These are phyloP conservation scores for Cryphonectria nitschkei DNA, from an alignment of 2,329 filamentous ascomycete species.

Conservation along the genomic window DNA sequence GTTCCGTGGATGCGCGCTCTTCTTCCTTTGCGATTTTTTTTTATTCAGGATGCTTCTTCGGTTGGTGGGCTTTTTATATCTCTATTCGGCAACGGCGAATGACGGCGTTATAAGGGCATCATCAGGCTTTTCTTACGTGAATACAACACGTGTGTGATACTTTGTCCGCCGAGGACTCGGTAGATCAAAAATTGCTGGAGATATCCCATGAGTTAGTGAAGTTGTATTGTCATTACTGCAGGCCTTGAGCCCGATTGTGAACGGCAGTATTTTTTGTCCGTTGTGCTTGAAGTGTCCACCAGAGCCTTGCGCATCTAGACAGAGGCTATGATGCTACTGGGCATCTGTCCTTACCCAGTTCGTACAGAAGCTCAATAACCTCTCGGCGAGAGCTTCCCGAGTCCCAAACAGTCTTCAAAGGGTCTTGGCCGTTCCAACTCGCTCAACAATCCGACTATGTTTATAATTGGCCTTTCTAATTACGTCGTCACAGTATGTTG, in stretches of 20 bases:
- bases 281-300: neutral
- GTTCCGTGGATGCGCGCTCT: slow-evolving; percentile 15
- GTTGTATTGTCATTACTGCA: neutral
- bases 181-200: slow-evolving; percentile 27
- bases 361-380: neutral
- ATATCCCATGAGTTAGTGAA: slow-evolving; percentile 24
- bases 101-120: slow-evolving; percentile 30
- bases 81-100: slow-evolving; percentile 30
- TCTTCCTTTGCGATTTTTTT: slow-evolving; percentile 28
- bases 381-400: neutral
- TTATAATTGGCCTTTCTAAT: neutral
- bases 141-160: slow-evolving; percentile 30
- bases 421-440: neutral
- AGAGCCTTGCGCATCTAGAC: neutral
- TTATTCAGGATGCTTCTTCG: slow-evolving; percentile 29
- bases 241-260: neutral
- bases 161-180: slow-evolving; percentile 28
- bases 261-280: neutral
- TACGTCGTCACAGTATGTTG: neutral
- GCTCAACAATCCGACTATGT: neutral
- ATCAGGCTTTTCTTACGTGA: slow-evolving; percentile 28
- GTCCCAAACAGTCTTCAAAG: neutral
- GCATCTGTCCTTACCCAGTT: too few species aligned
- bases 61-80: slow-evolving; percentile 30
- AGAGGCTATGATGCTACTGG: neutral